A percentile compares a stretch with the other conserved stretches of the same genome.
phyloP scores from a whole-genome alignment of 2,329 filamentous ascomycete genomes.

The Claviceps spartinae region DNA sequence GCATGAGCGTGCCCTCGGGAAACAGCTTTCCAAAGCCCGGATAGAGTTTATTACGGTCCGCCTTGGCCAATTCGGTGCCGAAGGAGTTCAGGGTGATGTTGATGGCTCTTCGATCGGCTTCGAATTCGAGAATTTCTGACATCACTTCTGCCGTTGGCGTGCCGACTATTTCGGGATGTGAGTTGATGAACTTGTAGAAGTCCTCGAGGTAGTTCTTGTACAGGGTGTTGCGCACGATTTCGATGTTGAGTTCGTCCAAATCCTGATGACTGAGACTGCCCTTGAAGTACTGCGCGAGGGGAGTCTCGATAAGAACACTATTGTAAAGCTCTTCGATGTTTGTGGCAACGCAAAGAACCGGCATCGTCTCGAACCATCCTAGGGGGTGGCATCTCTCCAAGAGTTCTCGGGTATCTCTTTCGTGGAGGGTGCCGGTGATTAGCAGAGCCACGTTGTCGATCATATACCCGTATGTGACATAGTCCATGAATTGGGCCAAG shows the following conservation, averaged over 20 bases:
- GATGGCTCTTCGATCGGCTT: slow-evolving; percentile 91
- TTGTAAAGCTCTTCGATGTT: slow-evolving; percentile 99
- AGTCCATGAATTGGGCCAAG: slow-evolving; percentile 91
- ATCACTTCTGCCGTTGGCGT: slow-evolving; percentile 90
- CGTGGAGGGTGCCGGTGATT: slow-evolving; percentile 94
- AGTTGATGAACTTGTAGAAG: slow-evolving; percentile 90
- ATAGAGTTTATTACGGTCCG: slow-evolving; percentile 90
- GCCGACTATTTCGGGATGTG: slow-evolving; percentile 69
- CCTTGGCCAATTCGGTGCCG: slow-evolving; percentile 87
- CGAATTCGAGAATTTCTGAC: slow-evolving; percentile 90
- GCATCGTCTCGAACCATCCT: slow-evolving; percentile 98
- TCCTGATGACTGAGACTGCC: slow-evolving; percentile 91
- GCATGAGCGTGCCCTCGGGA: slow-evolving; percentile 87
- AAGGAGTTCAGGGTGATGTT: slow-evolving; percentile 99
- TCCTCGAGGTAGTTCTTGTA: slow-evolving; percentile 99
- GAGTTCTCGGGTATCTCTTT: slow-evolving; percentile 90
- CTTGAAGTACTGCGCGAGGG: slow-evolving; percentile 93
- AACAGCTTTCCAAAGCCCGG: slow-evolving; percentile 83
- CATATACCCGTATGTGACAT: slow-evolving; percentile 98
- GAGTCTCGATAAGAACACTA: slow-evolving; percentile 91
- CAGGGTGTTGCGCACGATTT: slow-evolving; percentile 94
- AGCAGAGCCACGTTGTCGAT: slow-evolving; percentile 97
- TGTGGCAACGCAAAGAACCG: slow-evolving; percentile 90
- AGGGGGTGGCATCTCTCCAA: slow-evolving; percentile 92
- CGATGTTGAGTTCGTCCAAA: slow-evolving; percentile 95